These are phyloP conservation scores for Pestalotiopsis fici DNA, from an alignment of 2,329 filamentous ascomycete genomes.

Conservation along the genomic window DNA sequence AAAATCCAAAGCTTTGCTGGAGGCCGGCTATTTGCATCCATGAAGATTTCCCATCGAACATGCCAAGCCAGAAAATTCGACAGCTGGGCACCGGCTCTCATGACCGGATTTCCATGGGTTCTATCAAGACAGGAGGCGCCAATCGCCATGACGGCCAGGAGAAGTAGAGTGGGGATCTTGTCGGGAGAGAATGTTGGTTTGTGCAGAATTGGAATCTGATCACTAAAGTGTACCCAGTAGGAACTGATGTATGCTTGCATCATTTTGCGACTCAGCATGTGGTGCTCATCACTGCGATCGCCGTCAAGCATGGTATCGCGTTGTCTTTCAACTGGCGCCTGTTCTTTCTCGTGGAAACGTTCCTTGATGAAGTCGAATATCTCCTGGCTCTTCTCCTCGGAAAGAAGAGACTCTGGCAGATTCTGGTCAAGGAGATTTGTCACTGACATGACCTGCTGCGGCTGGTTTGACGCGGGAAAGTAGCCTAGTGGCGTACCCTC, in stretches of 20 bases:
- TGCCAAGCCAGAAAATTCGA: conserved; percentile 92
- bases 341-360: conserved; percentile 79
- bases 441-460: conserved; percentile 85
- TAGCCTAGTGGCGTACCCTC: conserved; percentile 53
- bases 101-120: conserved; percentile 72
- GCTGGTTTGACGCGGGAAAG: conserved; percentile 55
- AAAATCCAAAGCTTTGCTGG: conserved; percentile 97
- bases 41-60: conserved; percentile 94
- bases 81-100: conserved; percentile 76
- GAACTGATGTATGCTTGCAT: conserved; percentile 94
- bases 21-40: conserved; percentile 84
- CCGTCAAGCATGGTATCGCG: conserved; percentile 80
- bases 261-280: conserved; percentile 83
- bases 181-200: conserved; percentile 91
- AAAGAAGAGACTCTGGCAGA: conserved; percentile 77
- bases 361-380: conserved; percentile 79
- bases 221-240: conserved; percentile 94
- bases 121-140: conserved; percentile 89
- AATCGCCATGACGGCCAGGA: conserved; percentile 89
- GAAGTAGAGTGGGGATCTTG: conserved; percentile 78
- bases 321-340: conserved; percentile 71
- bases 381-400: conserved; percentile 83
- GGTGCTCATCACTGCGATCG: conserved; percentile 65
- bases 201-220: conserved; percentile 91
- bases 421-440: conserved; percentile 81